Evolutionary conservation across 352 stramenopile species (phyloP).

Genomic region (Globisporangium acanthophoron): DNA sequence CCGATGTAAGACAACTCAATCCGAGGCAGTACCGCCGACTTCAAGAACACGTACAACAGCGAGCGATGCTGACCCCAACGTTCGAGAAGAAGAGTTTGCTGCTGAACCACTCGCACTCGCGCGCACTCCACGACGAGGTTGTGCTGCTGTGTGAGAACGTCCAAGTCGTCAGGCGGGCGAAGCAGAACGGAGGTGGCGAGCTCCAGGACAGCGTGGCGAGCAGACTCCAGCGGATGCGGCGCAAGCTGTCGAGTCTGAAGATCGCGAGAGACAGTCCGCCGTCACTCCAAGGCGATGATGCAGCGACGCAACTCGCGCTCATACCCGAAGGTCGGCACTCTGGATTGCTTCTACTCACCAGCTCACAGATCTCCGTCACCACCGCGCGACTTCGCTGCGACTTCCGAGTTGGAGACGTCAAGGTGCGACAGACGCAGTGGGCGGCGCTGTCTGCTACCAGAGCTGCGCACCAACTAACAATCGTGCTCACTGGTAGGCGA

Average conservation of each 20-base stretch:
- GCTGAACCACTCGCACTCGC: neutral
- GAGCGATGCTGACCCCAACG: neutral
- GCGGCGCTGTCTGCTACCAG: too few relatives aligned
- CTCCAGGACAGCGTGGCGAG: neutral
- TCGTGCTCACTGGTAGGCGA: neutral
- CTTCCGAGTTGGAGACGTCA: neutral
- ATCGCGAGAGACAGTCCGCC: neutral
- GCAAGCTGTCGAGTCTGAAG: slow-evolving; percentile 1
- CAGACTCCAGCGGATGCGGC: neutral
- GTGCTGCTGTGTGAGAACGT: neutral
- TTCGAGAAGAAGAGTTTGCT: neutral
- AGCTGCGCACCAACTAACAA: neutral
- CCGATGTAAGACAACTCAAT: neutral
- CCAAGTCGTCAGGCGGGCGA: neutral
- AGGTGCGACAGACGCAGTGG: neutral
- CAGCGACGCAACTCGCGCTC: neutral
- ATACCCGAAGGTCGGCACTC: neutral
- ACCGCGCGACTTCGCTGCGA: neutral
- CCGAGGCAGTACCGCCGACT: neutral
- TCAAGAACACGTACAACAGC: neutral
- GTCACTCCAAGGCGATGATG: neutral
- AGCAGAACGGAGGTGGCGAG: neutral
- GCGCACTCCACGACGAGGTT: neutral
- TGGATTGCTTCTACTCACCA: neutral
- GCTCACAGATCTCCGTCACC: neutral